Evolutionary conservation across 148 eudicot species (phyloP), one percentile per base, ranked within the genome.

Genomic region (Rhododendron simsii): DNA sequence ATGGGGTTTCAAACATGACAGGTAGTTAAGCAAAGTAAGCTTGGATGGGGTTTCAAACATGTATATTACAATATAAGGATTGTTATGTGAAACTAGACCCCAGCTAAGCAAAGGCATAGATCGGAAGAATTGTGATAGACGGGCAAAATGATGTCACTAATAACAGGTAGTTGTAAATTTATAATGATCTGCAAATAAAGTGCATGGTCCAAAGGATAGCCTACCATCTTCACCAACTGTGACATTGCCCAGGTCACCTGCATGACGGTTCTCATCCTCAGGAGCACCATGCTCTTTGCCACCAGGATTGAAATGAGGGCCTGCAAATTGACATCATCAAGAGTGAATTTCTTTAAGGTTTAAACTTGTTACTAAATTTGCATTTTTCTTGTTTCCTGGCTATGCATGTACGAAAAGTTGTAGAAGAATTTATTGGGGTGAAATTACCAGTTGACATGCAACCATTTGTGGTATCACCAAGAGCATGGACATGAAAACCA

Each of bases 391-490:
- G 44, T 41, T 14, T 44, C 85, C 55, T 28, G 2, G 41, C 80
- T 26, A 45, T 33, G 30, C 85, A 84, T 48, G 79, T 14, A 47
- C 53, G 13, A 2, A 83, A n/a, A 2, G 15, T 1, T 14, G 59
- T 33, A 4, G 35, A 61, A 4, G 47, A 53, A 59, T 5, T 26
- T 50, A 12, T 0, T 28, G 28, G 12, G 21, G 45, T 80, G 51
- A n/a, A 39, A 74, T 79, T 92, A 97, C 99, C 99, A 84, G 99
- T 97, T 85, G 99, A 97, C 95, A 97, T 91, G 91, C 99, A 97
- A 53, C 99, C 99, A 78, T 97, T 97, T 71, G 99, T 95, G 67
- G 99, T 97, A 91, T 97, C 99, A 89, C 99, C 99, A 87, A 97
- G 95, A 78, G 98, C 96, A 90, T 97, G 99, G 81, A 96, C 99